Evolutionary conservation across 805 yeast genomes (phyloP), one percentile per base, ranked within the genome.

Genomic region (Kazachstania africana): DNA sequence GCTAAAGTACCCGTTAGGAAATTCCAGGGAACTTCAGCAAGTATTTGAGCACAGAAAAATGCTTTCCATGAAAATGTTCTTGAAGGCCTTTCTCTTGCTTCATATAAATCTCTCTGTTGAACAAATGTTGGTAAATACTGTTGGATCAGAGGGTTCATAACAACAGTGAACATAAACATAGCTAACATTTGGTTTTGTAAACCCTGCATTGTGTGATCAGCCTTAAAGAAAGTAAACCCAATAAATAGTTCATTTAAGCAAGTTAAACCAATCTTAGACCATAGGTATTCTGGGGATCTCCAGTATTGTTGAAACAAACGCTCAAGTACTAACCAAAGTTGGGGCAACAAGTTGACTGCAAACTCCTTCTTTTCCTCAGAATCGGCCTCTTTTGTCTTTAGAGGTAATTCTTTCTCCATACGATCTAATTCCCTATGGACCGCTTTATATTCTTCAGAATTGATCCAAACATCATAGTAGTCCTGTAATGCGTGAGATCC

Each of bases 181-280:
- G 85, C 64, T 44, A 78, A 70, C 83, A 79, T 75, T 60, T 78
- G 91, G 56, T 82, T 81, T 55, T 84, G 94, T 45, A 82, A 53
- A 50, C 82, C 76, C 56, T 72, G 88, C 28, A 68, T 47, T 2
- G 82, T 64, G 15, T 62, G 66, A 34, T 63, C 62, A 15, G 88
- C 80, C 36, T 73, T 75, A 62, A 70, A 81, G 55, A 78, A 76
- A 3, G 84, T 68, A 55, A 78, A 78, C 29, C 85, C 85, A 50
- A 75, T 74, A 60, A 78, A 78, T 18, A 79, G 43, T n/a, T 76
- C 62, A 26, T 79, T 57, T 25, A 67, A 52, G 12, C 67, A 48
- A 16, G 75, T 65, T 52, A 81, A 62, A 37, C 60, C 55, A 31
- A 66, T 43, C 63, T 71, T 78, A 43, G 68, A 70, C 75, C 73